Evolutionary conservation across 2,329 filamentous ascomycete genomes (phyloP), one percentile per base, ranked within the genome.

Genomic region (Fusarium sp.): DNA sequence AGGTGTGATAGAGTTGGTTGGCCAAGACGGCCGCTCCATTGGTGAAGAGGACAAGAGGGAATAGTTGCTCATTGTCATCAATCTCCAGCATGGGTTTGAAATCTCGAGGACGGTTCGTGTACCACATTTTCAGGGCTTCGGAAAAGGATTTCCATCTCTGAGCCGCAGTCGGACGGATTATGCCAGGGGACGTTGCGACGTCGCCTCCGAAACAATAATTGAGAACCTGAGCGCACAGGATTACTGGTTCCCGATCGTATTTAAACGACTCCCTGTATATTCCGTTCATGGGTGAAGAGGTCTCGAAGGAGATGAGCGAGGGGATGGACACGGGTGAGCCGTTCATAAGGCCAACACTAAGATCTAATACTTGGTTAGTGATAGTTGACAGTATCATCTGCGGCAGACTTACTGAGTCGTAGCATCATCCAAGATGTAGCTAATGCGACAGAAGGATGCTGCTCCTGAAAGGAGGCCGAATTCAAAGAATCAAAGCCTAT

Each of bases 1-100:
- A 86, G 1, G 87, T 87, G 71, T 90, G 88, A 73, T 89, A 90
- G 4, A 90, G 80, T 72, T 89, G 87, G 68, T 89, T 90, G 4
- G 86, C 87, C 0, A 88, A 76, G 20, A 89, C 77, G 0, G 84
- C 79, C 14, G 81, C 81, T 24, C 78, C 81, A 70, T 78, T 83
- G 60, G 81, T 83, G 65, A 83, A 84, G 20, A 84, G 78, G n/a
- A 84, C 60, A 0, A 79, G 67, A 2, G 82, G 82, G 57, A 83
- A 83, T 0, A 81, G 73, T 22, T 76, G 73, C 3, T 79, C 77
- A 46, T 74, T 72, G 14, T 78, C 74, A 20, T 81, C 80, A 24
- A 79, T 71, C 56, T 83, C 81, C 27, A 79, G 72, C 71, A 83
- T 79, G 33, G 82, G 80, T 33, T 78, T 78, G 60, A 82, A 81